Percentiles rank a stretch among this genome's conserved stretches.
Evolutionary conservation across 148 eudicot genomes (phyloP).

Genomic region (Pharnaceum exiguum): DNA sequence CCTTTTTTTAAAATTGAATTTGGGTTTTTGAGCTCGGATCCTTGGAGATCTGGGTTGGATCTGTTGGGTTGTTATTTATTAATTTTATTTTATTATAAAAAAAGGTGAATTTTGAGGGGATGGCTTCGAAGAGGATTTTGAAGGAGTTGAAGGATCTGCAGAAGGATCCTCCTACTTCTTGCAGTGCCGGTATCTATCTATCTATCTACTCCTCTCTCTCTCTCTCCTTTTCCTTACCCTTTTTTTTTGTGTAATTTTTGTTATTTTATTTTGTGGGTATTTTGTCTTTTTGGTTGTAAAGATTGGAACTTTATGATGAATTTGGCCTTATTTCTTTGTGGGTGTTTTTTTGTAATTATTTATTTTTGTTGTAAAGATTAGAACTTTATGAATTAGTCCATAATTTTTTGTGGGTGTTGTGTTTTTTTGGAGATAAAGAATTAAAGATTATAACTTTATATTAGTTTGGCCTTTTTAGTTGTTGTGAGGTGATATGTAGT

Average conservation of each 20-base stretch:
- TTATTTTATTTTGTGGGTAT: not conserved
- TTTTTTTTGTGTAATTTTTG: not conserved
- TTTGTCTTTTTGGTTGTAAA: not conserved
- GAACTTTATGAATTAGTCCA: too few species aligned
- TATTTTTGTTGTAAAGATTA: too few species aligned
- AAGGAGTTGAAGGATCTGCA: constrained; percentile 37
- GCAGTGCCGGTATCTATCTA: constrained; percentile 28
- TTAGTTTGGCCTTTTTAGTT: too few species aligned
- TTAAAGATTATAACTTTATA: too few species aligned
- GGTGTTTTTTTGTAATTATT: too few species aligned
- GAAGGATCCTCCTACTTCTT: constrained; percentile 35
- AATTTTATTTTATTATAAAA: not conserved
- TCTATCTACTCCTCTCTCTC: not conserved
- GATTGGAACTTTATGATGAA: not conserved
- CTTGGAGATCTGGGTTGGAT: constrained; percentile 16
- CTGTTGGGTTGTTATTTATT: not conserved
- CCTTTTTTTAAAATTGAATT: not conserved
- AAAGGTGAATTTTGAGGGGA: constrained; percentile 6
- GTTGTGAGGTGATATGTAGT: too few species aligned
- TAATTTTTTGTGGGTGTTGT: too few species aligned
- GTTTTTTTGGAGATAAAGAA: too few species aligned
- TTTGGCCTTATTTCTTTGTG: too few species aligned
- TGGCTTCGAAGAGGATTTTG: constrained; percentile 35
- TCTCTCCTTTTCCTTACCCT: not conserved
- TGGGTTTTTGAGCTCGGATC: constrained; percentile 6